phyloP scores from a whole-genome alignment of 2,329 filamentous ascomycete genomes.

The Neophaeococcomyces mojaviensis region DNA sequence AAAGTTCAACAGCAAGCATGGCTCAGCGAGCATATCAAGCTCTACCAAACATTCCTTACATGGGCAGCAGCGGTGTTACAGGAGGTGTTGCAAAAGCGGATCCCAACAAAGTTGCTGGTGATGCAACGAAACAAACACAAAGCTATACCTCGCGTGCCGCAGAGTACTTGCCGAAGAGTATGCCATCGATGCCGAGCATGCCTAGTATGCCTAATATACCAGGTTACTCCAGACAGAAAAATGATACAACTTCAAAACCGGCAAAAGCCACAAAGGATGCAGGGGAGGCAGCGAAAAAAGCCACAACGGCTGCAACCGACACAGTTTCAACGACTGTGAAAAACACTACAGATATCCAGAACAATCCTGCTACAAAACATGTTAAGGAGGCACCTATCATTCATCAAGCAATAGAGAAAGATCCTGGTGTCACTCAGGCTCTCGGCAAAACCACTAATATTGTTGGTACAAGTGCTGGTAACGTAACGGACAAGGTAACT shows the following conservation, averaged over 20 bases:
- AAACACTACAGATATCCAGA: conserved; percentile 16
- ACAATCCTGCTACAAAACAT: conserved; percentile 19
- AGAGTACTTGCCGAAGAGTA: conserved; percentile 13
- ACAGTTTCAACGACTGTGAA: conserved; percentile 15
- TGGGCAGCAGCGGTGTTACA: conserved; percentile 7
- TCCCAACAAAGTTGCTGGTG: conserved; percentile 9
- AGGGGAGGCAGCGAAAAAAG: conserved; percentile 11
- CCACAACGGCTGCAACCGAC: conserved; percentile 16
- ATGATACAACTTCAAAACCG: conserved; percentile 23
- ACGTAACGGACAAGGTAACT: conserved; percentile 14
- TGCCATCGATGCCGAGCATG: conserved; percentile 18
- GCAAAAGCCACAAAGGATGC: conserved; percentile 11
- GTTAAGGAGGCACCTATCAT: conserved; percentile 16
- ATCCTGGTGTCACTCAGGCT: conserved; percentile 11
- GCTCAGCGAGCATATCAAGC: conserved; percentile 15
- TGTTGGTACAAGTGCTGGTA: conserved; percentile 14
- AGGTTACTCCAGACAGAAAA: conserved; percentile 12
- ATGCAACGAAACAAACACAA: conserved; percentile 11
- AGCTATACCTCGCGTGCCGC: conserved; percentile 20
- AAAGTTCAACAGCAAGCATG: conserved; percentile 12
- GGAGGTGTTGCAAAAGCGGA: conserved; percentile 9
- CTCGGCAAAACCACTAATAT: conserved; percentile 11
- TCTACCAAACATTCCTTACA: conserved; percentile 20
- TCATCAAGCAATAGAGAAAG: conserved; percentile 17
- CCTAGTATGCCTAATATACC: conserved; percentile 8